Evolutionary conservation across 768 basidiomycete species (phyloP), one percentile per base, ranked within the genome.

Genomic region (Lentinus brumalis): DNA sequence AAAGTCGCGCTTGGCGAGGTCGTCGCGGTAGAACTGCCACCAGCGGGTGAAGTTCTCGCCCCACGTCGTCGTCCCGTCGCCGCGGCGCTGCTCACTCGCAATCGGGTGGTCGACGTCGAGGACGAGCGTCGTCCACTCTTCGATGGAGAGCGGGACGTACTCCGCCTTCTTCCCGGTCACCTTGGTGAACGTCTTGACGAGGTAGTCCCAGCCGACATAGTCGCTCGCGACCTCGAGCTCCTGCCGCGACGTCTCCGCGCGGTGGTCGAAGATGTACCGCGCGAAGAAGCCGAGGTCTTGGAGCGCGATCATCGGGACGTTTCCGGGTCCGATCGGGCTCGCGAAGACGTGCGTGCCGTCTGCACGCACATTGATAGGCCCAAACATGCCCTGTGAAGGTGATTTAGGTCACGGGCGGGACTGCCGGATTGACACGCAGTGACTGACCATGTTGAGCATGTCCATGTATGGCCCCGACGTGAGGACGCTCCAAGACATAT

Each of bases 21-120:
- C 75, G 53, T 83, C 81, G 31, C 77, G 67, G 67, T 69, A 81
- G 59, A 73, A 56, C 11, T 67, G 69, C 77, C 77, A 82, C 67
- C 75, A 80, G 2, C 70, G 72, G 18, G 70, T 71, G 60, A 80
- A 80, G 65, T 78, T 81, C 70, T 79, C 67, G 29, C 26, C 47
- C 63, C 63, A 70, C 18, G 64, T 67, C 55, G 66, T 70, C 46
- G 60, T 50, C 40, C 60, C 67, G 44, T 63, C 69, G 31, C 61
- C 61, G 18, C 38, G 56, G 26, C 44, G 14, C 11, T 51, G 51
- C 42, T 65, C 64, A 29, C 53, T 57, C 45, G 67, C 73, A 9
- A 71, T 54, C 1, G 69, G 71, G 21, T 46, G 26, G 29, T 74
- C 71, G 4, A 61, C 46, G 26, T 60, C 56, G 30, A 46, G 18